These are phyloP conservation scores for Fusarium sp. DNA, from an alignment of 2,329 filamentous ascomycete genomes.

Conservation along the genomic window DNA sequence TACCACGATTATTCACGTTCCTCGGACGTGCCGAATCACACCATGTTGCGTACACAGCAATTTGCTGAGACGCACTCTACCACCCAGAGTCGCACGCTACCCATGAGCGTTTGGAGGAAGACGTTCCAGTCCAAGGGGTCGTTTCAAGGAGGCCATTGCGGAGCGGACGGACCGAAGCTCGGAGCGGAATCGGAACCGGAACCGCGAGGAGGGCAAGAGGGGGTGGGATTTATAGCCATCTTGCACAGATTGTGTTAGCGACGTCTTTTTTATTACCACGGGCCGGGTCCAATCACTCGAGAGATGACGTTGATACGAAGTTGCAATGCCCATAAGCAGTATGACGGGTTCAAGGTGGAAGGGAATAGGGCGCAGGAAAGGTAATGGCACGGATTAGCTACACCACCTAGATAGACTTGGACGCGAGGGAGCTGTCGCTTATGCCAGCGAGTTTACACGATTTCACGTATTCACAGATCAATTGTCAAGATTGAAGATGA, in stretches of 20 bases:
- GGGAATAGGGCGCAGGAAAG: conserved; percentile 2
- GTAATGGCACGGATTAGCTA: not conserved
- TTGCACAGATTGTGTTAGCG: conserved; percentile 4
- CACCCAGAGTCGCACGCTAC: not conserved
- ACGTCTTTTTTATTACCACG: not conserved
- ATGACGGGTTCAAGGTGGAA: not conserved
- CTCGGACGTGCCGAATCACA: not conserved
- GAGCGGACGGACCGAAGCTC: not conserved
- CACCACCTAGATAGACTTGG: not conserved
- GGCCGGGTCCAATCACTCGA: not conserved
- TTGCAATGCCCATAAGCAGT: not conserved
- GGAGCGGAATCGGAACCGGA: not conserved
- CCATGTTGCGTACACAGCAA: not conserved
- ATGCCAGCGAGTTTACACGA: not conserved
- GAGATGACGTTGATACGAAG: conserved; percentile 6
- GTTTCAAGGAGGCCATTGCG: not conserved
- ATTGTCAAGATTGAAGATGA: not conserved
- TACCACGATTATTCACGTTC: not conserved
- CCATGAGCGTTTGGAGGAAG: not conserved
- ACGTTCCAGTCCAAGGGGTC: not conserved
- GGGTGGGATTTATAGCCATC: not conserved
- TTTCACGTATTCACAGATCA: not conserved
- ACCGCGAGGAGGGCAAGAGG: not conserved
- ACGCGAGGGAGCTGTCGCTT: not conserved
- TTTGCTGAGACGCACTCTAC: not conserved